Base-by-base conservation (phyloP, 441 rosid species). In the Erodium texanum region DNA sequence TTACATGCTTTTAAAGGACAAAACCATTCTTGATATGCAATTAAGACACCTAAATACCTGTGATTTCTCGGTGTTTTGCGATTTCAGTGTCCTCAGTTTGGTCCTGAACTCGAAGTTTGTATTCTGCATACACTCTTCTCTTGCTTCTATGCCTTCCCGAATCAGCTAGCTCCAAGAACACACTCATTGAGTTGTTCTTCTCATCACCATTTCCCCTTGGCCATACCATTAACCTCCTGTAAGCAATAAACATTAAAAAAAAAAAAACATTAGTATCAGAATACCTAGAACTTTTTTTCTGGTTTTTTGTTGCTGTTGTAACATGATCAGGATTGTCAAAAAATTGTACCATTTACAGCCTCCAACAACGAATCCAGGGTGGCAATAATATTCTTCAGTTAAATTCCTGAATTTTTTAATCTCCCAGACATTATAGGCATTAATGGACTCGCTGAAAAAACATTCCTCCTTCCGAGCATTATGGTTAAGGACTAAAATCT, bases 41-140 rank as follows among this genome's bases (percentile, higher is more conserved):
- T 45, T 16, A 5, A 14, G 54, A 38, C 11, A 7, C 45, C 9
- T 38, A 52, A 18, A 16, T 16, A 56, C 62, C 62, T 19, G 24
- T 56, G 62, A 56, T 56, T 19, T 18, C 62, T 56, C 62, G 20
- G 62, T 56, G 62, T 56, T 56, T 56, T 19, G 62, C 62, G 18
- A 16, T 52, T 52, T 52, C 59, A 16, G 22, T 52, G 24, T 56
- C 62, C 24, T 56, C 62, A 0, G 10, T 56, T 19, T 56, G 62
- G 62, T 56, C 24, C 12, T 9, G 62, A 3, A 56, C 62, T 8
- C 24, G 24, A 56, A 56, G 62, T 19, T 56, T 56, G 24, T 56
- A 56, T 7, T 56, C 62, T 56, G 62, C 62, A 18, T 56, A 56
- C 62, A 56, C 62, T 56, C 62, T 56, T 56, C 62, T 18, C 62